Base-by-base conservation (phyloP, 176 grass and related monocot species). In the Rhipidocladum racemiflorum region DNA sequence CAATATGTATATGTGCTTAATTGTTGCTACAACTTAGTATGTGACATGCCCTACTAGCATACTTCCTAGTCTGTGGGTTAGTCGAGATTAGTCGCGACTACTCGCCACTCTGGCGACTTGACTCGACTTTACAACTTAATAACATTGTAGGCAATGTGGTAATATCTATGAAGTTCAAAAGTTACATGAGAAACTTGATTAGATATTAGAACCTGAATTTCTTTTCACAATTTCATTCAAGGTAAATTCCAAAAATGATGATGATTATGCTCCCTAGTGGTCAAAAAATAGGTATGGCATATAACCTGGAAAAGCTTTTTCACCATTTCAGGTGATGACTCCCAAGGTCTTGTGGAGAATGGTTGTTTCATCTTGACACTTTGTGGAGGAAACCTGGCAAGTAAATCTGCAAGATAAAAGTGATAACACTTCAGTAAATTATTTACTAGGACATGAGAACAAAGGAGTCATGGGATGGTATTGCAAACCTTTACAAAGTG, bases 221-320 rank as follows among this genome's bases (percentile, higher is more conserved):
- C n/a, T 59, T 67, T 57, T 35, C 80, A 62, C 17, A 27, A 67
- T 82, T 49, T 50, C 42, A 59, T 78, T 39, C 27, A 42, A 53
- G 30, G 43, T 35, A 65, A 84, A 48, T 46, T 60, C 51, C 32
- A 80, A 73, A 50, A 28, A 72, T 51, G 55, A 11, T 45, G 20
- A 78, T 25, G 45, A 70, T 64, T 6, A 79, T 67, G 3, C 4
- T 68, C 14, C 9, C 25, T 32, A 75, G 61, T 38, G 46, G 13
- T 53, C 65, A 77, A 40, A 84, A 51, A 40, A 7, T 62, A 56
- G 73, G 69, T 34, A 45, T 49, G 67, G 54, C 23, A 60, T 72
- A 60, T 87, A 68, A 99, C 97, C 93, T 96, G 92, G 93, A 99
- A 96, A 83, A 96, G 85, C 30, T 95, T 99, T 90, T 96, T 96